A percentile compares a stretch with the other conserved stretches of the same genome.
Evolutionary conservation across 1,139 yeast species (phyloP).

Genomic region (Hansenula anomala): DNA sequence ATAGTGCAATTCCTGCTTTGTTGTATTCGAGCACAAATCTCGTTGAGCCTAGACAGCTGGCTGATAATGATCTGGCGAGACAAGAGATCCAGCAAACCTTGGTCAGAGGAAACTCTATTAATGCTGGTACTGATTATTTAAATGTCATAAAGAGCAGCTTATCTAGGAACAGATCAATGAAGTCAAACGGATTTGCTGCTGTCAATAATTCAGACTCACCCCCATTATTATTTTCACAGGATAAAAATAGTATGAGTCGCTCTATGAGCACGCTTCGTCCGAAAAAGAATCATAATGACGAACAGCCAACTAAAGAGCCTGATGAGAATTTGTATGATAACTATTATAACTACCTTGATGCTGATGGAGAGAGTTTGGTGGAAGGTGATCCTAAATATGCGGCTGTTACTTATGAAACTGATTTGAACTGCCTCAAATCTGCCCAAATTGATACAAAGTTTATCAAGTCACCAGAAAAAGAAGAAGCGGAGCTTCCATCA

Average conservation of each 20-base stretch:
- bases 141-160: constrained; percentile 6
- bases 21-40: neutral
- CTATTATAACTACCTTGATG: neutral
- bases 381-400: too few relatives aligned
- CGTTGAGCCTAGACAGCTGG: too few relatives aligned
- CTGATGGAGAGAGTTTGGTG: neutral
- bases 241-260: constrained; percentile 3
- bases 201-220: constrained; percentile 5
- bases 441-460: too few relatives aligned
- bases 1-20: constrained; percentile 5
- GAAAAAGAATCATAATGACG: constrained; percentile 19
- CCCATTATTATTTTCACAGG: constrained; percentile 16
- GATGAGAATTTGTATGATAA: too few relatives aligned
- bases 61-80: neutral
- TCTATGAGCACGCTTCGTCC: neutral
- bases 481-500: too few relatives aligned
- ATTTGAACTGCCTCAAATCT: too few relatives aligned
- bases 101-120: constrained; percentile 2
- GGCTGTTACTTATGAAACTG: too few relatives aligned
- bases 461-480: too few relatives aligned
- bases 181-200: neutral
- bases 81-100: constrained; percentile 5
- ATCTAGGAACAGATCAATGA: constrained; percentile 6
- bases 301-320: too few relatives aligned
- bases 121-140: constrained; percentile 3